Conservation (phyloP, 805 yeast species). For the Candida nonsorbophila region DNA sequence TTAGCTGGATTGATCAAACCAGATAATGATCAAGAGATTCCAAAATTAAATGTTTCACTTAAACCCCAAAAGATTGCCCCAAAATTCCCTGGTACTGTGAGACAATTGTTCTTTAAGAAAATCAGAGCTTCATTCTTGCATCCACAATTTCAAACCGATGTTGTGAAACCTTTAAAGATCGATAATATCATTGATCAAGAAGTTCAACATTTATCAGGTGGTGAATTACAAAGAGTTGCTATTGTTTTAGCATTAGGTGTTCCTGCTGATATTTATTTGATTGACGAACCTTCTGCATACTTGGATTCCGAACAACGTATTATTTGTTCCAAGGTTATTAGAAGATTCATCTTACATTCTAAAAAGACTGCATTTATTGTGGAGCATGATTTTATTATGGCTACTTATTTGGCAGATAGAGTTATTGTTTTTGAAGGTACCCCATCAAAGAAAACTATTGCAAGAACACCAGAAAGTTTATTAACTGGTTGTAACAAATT, state of each 20-base stretch:
- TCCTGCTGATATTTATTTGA: slow-evolving; percentile 92
- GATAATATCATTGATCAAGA: slow-evolving; percentile 96
- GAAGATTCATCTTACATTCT: slow-evolving; percentile 92
- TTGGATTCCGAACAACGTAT: slow-evolving; percentile 99
- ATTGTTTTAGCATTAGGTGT: slow-evolving; percentile 91
- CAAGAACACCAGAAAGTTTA: slow-evolving; percentile 86
- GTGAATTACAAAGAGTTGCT: slow-evolving; percentile 99
- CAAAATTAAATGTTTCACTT: slow-evolving; percentile 90
- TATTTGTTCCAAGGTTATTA: slow-evolving; percentile 95
- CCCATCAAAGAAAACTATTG: slow-evolving; percentile 82
- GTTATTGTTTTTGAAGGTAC: slow-evolving; percentile 97
- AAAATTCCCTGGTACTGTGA: slow-evolving; percentile 96
- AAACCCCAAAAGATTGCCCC: slow-evolving; percentile 99
- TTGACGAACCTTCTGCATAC: slow-evolving; percentile 99
- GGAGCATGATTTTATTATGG: slow-evolving; percentile 99
- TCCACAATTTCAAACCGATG: slow-evolving; percentile 98
- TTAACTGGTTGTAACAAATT: slow-evolving; percentile 96
- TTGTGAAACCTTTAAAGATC: slow-evolving; percentile 87
- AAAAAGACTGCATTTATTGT: slow-evolving; percentile 99
- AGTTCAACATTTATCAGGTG: slow-evolving; percentile 96
- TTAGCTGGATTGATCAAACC: slow-evolving; percentile 91
- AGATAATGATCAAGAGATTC: slow-evolving; percentile 74
- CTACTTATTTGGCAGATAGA: slow-evolving; percentile 96
- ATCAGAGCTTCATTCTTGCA: slow-evolving; percentile 89
- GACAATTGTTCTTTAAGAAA: slow-evolving; percentile 95